Base-by-base conservation (phyloP, 306 rosid species). In the Pueraria montana region DNA sequence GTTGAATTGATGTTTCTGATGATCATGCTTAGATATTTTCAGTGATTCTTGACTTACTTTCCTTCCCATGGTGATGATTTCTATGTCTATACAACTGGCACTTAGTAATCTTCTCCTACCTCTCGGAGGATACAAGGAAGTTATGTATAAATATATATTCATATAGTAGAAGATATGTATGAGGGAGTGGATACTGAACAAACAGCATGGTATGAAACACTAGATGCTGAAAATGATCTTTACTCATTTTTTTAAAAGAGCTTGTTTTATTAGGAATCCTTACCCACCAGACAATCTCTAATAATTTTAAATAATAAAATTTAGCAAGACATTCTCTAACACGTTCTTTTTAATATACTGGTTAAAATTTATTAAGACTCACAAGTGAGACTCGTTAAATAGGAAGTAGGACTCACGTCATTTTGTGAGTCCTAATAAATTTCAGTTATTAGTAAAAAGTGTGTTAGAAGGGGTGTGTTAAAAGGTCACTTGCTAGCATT, bases 211-310 rank as follows among this genome's bases (percentile, higher is more conserved):
- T 80, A 83, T 83, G 46, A 76, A 8, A 69, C 77, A 49, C 82
- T 61, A 84, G 88, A 89, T 88, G 84, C 86, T 86, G 89, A 90
- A 91, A 83, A 82, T 86, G 89, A 89, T 76, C 79, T 87, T 85
- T 53, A 76, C 82, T 83, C 62, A 65, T 48, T 26, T 24, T 55
- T 20, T 34, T 58, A 38, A 13, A 27, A 5, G 43, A 12, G 21
- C 8, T 69, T 76, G 21, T 64, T 64, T 74, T 74, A 64, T 82
- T 64, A 50, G 69, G 48, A 2, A 53, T 49, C 23, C 80, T 6
- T 43, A 36, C 81, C 34, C n/a, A 65, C 53, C 56, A 18, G 1
- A 10, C 63, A 49, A 21, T 12, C 32, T 74, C 26, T 48, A n/a
- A 50, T 36, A 13, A 21, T 34, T 48, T 75, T 50, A 40, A 82